Conservation (phyloP, 352 stramenopile species). For the Blastocystis sp. region DNA sequence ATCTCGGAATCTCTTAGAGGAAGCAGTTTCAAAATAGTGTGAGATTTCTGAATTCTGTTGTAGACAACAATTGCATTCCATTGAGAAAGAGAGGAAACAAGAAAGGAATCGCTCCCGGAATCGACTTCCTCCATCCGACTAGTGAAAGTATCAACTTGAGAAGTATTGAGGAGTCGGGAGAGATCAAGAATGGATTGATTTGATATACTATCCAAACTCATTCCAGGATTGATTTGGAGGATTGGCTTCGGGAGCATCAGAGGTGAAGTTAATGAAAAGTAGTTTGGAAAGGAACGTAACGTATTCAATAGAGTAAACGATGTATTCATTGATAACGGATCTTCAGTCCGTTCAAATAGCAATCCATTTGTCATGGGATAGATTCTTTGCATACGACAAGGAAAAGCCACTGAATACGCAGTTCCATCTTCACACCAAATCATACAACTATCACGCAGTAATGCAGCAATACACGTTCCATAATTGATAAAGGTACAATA, state of each 20-base stretch:
- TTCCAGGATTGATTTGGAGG: background rate
- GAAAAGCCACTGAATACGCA: slow-evolving; percentile 5
- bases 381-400: slow-evolving; percentile 13
- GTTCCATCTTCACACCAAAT: slow-evolving; percentile 17
- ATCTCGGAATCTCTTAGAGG: background rate
- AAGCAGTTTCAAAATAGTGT: background rate
- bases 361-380: background rate
- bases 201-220: background rate
- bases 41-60: background rate
- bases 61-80: background rate
- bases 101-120: background rate
- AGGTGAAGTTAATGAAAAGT: slow-evolving; percentile 37
- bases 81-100: background rate
- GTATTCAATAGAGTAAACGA: slow-evolving; percentile 19
- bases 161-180: slow-evolving; percentile 9
- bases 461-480: slow-evolving; percentile 30
- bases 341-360: slow-evolving; percentile 28
- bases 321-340: background rate
- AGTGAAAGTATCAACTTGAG: slow-evolving; percentile 9
- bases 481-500: slow-evolving; percentile 9
- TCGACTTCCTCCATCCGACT: slow-evolving; percentile 2
- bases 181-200: background rate
- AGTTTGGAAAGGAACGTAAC: slow-evolving; percentile 11
- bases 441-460: background rate
- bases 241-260: slow-evolving; percentile 18